phyloP scores from a whole-genome alignment of 2,329 filamentous ascomycete species.

The Beauveria medogensis region DNA sequence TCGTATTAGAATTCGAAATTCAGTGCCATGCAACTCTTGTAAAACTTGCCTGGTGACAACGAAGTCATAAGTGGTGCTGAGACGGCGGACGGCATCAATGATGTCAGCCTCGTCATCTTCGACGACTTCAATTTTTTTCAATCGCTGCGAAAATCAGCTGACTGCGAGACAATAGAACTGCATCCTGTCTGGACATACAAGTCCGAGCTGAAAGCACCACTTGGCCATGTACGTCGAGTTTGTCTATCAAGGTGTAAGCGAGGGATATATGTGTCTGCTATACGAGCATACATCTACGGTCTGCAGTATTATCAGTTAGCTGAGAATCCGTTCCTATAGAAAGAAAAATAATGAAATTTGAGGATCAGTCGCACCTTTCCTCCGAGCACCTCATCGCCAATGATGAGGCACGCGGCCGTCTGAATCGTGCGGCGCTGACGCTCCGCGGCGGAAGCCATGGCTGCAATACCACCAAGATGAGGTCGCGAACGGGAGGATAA shows the following conservation, averaged over 20 bases:
- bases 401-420: slow-evolving; percentile 87
- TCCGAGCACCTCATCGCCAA: slow-evolving; percentile 93
- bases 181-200: slow-evolving; percentile 1
- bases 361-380: slow-evolving; percentile 57
- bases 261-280: slow-evolving; percentile 11
- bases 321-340: neutral
- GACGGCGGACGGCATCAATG: slow-evolving; percentile 73
- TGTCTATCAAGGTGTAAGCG: slow-evolving; percentile 34
- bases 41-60: slow-evolving; percentile 66
- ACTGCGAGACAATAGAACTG: neutral
- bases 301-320: slow-evolving; percentile 15
- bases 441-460: slow-evolving; percentile 43
- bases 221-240: slow-evolving; percentile 58
- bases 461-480: slow-evolving; percentile 16
- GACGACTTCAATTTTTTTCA: slow-evolving; percentile 88
- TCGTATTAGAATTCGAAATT: neutral
- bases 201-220: slow-evolving; percentile 33
- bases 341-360: neutral
- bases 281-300: slow-evolving; percentile 32
- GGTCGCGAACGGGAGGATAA: slow-evolving; percentile 13
- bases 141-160: slow-evolving; percentile 34
- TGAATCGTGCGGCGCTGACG: slow-evolving; percentile 63
- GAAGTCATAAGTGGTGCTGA: slow-evolving; percentile 87
- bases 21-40: neutral
- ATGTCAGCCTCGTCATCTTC: slow-evolving; percentile 89